Conservation (phyloP, 2,329 filamentous ascomycete genomes). For the Bipolaris gigantea region DNA sequence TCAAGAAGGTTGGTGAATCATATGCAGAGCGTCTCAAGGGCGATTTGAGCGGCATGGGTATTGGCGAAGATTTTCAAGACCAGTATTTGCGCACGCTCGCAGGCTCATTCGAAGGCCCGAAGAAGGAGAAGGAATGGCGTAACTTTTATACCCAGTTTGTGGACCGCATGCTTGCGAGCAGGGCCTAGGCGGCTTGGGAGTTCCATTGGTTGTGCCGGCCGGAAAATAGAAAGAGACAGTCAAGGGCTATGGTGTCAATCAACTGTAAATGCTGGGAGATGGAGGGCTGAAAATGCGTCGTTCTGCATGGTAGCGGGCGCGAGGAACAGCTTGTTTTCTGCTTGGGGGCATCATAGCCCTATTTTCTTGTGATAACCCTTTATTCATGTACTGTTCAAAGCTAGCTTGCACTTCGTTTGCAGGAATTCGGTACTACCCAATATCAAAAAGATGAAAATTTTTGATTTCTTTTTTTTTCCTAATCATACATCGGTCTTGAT, state of each 20-base stretch:
- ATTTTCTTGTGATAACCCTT: slow-evolving; percentile 23
- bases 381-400: neutral
- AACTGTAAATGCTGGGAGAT: neutral
- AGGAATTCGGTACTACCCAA: too few relatives aligned
- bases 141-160: slow-evolving; percentile 52
- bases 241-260: slow-evolving; percentile 10
- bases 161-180: slow-evolving; percentile 31
- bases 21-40: slow-evolving; percentile 72
- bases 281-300: slow-evolving; percentile 5
- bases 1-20: slow-evolving; percentile 81
- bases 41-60: slow-evolving; percentile 67
- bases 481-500: too few relatives aligned
- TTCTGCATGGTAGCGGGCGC: slow-evolving; percentile 26
- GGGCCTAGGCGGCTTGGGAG: slow-evolving; percentile 14
- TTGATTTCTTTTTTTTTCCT: neutral
- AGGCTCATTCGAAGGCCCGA: slow-evolving; percentile 38
- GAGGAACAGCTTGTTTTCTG: slow-evolving; percentile 2
- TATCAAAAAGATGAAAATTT: neutral
- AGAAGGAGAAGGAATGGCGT: slow-evolving; percentile 49
- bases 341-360: slow-evolving; percentile 13
- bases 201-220: neutral
- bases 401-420: neutral
- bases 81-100: slow-evolving; percentile 60
- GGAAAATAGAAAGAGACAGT: slow-evolving; percentile 2
- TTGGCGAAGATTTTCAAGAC: slow-evolving; percentile 65